These are phyloP conservation scores for Roridomyces roridus DNA, from an alignment of 768 basidiomycete genomes.

Conservation along the genomic window DNA sequence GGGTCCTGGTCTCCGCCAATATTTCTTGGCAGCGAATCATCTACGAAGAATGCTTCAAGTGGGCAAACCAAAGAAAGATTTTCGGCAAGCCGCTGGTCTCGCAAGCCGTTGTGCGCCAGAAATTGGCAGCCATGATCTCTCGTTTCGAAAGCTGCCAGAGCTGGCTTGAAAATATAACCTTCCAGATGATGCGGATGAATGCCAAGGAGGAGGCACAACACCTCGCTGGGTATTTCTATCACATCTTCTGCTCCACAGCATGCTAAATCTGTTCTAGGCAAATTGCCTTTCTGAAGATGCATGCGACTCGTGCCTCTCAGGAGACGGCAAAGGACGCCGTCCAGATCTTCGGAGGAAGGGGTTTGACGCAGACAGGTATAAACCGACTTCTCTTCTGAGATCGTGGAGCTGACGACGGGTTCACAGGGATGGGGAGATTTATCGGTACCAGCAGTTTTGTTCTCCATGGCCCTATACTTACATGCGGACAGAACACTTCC, in stretches of 20 bases:
- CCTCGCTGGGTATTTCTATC: slow-evolving; percentile 66
- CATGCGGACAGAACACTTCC: slow-evolving; percentile 25
- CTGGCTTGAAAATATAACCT: slow-evolving; percentile 85
- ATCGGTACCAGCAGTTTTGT: slow-evolving; percentile 64
- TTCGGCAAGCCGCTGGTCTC: slow-evolving; percentile 88
- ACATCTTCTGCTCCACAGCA: neutral
- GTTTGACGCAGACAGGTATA: slow-evolving; percentile 81
- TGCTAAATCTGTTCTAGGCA: slow-evolving; percentile 45
- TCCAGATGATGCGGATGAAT: slow-evolving; percentile 87
- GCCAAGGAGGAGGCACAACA: slow-evolving; percentile 79
- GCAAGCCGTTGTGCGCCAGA: slow-evolving; percentile 87
- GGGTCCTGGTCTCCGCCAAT: slow-evolving; percentile 79
- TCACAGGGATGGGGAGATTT: neutral
- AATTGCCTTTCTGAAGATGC: slow-evolving; percentile 76
- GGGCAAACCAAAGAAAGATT: slow-evolving; percentile 86
- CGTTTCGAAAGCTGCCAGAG: slow-evolving; percentile 71
- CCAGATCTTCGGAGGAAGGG: slow-evolving; percentile 89
- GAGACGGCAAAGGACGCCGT: slow-evolving; percentile 76
- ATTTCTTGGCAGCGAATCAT: slow-evolving; percentile 58
- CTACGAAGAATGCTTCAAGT: slow-evolving; percentile 67
- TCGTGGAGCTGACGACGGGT: too few species aligned
- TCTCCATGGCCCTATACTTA: slow-evolving; percentile 28
- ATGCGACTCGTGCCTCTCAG: slow-evolving; percentile 64
- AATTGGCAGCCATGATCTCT: slow-evolving; percentile 83
- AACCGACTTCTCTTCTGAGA: slow-evolving; percentile 20